phyloP scores from a whole-genome alignment of 1,139 yeast genomes.

The Geotrichum macrosporum region DNA sequence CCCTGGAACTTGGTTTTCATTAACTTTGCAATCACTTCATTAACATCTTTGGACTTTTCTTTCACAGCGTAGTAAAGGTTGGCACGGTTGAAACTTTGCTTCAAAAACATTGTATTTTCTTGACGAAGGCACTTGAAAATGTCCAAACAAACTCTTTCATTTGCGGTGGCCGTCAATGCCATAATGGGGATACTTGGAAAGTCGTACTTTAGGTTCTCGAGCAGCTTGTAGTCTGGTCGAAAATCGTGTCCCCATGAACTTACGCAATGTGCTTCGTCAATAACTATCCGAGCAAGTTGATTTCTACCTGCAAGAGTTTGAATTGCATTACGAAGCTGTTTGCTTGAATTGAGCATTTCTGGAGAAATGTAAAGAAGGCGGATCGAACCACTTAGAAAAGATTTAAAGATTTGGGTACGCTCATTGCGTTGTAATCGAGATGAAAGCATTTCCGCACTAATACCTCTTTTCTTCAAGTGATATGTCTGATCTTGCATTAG shows the following conservation, averaged over 20 bases:
- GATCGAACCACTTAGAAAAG: slow-evolving; percentile 58
- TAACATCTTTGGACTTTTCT: slow-evolving; percentile 55
- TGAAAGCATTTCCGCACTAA: slow-evolving; percentile 84
- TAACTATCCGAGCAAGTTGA: slow-evolving; percentile 76
- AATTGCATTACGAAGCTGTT: slow-evolving; percentile 60
- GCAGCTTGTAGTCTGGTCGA: slow-evolving; percentile 87
- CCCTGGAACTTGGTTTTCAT: slow-evolving; percentile 51
- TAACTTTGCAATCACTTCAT: slow-evolving; percentile 54
- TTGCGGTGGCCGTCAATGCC: slow-evolving; percentile 98
- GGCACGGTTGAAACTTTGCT: slow-evolving; percentile 79
- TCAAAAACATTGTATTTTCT: slow-evolving; percentile 49
- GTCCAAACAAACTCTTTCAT: slow-evolving; percentile 83
- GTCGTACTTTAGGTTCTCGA: slow-evolving; percentile 64
- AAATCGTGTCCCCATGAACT: slow-evolving; percentile 99
- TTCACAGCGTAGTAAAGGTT: slow-evolving; percentile 77
- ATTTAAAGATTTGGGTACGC: slow-evolving; percentile 56
- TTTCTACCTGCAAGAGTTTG: slow-evolving; percentile 51
- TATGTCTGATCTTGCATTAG: slow-evolving; percentile 97
- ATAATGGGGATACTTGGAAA: slow-evolving; percentile 83
- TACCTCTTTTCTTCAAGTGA: slow-evolving; percentile 61
- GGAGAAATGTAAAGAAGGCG: slow-evolving; percentile 88
- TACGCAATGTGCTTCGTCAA: slow-evolving; percentile 98
- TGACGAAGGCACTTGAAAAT: slow-evolving; percentile 44
- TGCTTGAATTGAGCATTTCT: slow-evolving; percentile 84
- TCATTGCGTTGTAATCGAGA: slow-evolving; percentile 59